Conservation (phyloP, 805 yeast species). For the Ogataea nakhonphanomensis region DNA sequence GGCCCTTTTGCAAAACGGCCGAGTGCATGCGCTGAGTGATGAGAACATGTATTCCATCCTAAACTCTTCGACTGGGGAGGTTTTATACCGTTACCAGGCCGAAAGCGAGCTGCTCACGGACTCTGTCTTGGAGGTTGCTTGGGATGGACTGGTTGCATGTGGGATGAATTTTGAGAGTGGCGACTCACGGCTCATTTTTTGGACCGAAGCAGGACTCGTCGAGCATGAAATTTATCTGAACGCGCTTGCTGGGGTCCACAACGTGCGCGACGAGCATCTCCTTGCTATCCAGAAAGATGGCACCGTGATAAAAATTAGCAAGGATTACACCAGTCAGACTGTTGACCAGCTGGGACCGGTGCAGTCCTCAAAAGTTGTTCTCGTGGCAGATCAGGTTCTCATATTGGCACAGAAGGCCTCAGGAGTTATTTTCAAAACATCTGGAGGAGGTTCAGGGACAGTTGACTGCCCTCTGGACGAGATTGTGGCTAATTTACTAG, state of each 20-base stretch:
- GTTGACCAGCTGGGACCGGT: neutral
- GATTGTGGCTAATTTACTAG: conserved; percentile 5
- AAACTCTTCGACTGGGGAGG: conserved; percentile 24
- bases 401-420: neutral
- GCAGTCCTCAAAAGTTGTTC: conserved; percentile 1
- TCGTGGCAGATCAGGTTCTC: neutral
- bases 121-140: conserved; percentile 12
- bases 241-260: conserved; percentile 16
- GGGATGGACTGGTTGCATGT: conserved; percentile 15
- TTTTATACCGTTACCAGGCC: conserved; percentile 32
- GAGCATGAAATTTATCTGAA: conserved; percentile 19
- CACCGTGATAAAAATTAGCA: conserved; percentile 7
- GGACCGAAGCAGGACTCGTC: conserved; percentile 19
- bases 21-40: conserved; percentile 27
- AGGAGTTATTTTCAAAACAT: conserved; percentile 1
- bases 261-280: conserved; percentile 3
- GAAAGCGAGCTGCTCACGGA: conserved; percentile 9
- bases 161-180: conserved; percentile 17
- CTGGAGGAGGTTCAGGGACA: conserved; percentile 1
- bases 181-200: conserved; percentile 14
- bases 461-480: conserved; percentile 16
- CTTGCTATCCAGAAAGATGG: conserved; percentile 14
- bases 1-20: conserved; percentile 15
- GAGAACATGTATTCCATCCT: conserved; percentile 27
- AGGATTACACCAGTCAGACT: neutral